phyloP scores from a whole-genome alignment of 441 rosid genomes.

The Erodium texanum region DNA sequence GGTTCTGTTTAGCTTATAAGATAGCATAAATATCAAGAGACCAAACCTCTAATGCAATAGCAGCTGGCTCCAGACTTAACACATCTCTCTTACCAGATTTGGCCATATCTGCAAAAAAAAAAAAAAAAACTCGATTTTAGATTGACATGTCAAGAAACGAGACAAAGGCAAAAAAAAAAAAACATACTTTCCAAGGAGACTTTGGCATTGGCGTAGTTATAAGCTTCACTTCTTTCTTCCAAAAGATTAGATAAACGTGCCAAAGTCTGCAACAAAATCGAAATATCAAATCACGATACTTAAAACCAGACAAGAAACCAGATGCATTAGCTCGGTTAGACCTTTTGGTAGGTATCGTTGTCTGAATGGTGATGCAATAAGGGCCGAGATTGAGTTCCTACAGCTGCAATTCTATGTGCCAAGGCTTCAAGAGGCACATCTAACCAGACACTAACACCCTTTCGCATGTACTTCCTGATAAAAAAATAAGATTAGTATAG shows the following conservation, averaged over 20 bases:
- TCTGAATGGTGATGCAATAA: slow-evolving; percentile 59
- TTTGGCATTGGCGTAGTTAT: not conserved
- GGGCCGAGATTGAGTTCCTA: slow-evolving; percentile 86
- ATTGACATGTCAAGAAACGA: not conserved
- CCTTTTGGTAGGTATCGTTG: slow-evolving; percentile 57
- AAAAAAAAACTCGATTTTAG: not conserved
- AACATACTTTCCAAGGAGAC: slow-evolving; percentile 1
- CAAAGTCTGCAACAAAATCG: not conserved
- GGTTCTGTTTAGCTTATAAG: too few species aligned
- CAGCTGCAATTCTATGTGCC: slow-evolving; percentile 74
- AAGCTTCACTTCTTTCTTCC: not conserved
- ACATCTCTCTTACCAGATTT: not conserved
- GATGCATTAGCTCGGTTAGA: slow-evolving; percentile 5
- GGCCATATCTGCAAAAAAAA: not conserved
- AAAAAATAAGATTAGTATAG: slow-evolving; percentile 7
- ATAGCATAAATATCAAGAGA: too few species aligned
- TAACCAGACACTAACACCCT: slow-evolving; percentile 78
- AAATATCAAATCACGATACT: not conserved
- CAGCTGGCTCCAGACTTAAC: not conserved
- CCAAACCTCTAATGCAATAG: slow-evolving; percentile 1
- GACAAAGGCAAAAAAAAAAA: too few species aligned
- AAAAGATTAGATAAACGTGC: not conserved
- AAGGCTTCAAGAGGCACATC: slow-evolving; percentile 90
- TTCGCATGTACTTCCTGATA: slow-evolving; percentile 64
- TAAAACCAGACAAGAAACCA: not conserved